A percentile compares a stretch with the other conserved stretches of the same genome.
Conservation (phyloP, 345 rosid genomes). For the Syzygium aqueum region DNA sequence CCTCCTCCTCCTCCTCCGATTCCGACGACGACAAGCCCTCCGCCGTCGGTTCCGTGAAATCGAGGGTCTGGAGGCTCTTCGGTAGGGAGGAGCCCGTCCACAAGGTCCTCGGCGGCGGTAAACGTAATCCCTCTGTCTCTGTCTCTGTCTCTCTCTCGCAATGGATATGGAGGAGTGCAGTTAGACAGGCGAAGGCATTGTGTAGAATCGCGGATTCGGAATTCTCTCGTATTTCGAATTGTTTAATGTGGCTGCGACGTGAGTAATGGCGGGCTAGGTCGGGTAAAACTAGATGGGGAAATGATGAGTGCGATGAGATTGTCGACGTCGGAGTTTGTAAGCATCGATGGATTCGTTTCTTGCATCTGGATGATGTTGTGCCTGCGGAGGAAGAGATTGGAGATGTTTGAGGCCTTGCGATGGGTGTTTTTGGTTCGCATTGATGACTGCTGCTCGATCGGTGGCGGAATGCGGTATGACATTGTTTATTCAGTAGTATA, state of each 20-base stretch:
- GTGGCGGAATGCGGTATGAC: neutral
- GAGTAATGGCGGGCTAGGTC: neutral
- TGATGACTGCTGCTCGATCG: neutral
- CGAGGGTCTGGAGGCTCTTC: slow-evolving; percentile 60
- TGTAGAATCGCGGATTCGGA: neutral
- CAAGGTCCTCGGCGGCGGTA: slow-evolving; percentile 85
- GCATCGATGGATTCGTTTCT: neutral
- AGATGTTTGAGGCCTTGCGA: neutral
- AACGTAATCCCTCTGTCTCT: slow-evolving; percentile 35
- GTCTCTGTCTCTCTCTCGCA: neutral
- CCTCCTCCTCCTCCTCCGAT: slow-evolving; percentile 55
- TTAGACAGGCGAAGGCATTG: neutral
- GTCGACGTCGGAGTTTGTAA: neutral
- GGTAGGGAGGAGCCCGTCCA: slow-evolving; percentile 87
- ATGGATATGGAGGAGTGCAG: neutral
- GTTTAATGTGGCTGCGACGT: neutral
- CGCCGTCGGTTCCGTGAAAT: slow-evolving; percentile 17
- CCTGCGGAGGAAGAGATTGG: neutral
- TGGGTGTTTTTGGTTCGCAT: neutral
- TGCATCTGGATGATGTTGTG: neutral
- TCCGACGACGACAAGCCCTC: slow-evolving; percentile 51
- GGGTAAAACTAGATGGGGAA: neutral
- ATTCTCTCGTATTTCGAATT: neutral
- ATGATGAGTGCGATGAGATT: neutral
- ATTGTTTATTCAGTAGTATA: neutral